Percentiles rank a stretch among this genome's conserved stretches.
phyloP scores from a whole-genome alignment of 768 basidiomycete species.

The Amanita rimosa region DNA sequence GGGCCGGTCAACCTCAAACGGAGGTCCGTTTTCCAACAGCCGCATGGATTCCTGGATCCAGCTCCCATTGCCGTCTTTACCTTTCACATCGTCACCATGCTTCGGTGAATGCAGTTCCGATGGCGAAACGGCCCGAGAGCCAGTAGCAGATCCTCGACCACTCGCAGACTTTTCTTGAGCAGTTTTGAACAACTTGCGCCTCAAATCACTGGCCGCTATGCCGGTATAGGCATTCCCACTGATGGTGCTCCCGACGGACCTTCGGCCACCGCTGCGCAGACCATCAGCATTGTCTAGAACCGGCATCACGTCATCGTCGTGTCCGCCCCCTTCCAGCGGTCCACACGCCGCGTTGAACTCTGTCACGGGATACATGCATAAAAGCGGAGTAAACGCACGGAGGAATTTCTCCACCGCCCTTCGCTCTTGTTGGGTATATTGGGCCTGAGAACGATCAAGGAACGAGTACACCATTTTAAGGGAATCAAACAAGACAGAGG shows the following conservation, averaged over 20 bases:
- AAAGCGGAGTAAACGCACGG: constrained; percentile 68
- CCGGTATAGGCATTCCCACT: constrained; percentile 27
- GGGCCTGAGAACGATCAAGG: constrained; percentile 75
- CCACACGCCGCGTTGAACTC: constrained; percentile 59
- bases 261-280: constrained; percentile 29
- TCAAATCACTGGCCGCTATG: constrained; percentile 53
- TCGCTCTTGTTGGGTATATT: constrained; percentile 68
- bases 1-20: constrained; percentile 30
- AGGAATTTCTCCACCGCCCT: constrained; percentile 79
- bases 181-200: constrained; percentile 73
- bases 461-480: constrained; percentile 87
- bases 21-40: constrained; percentile 12
- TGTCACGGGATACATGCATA: constrained; percentile 60
- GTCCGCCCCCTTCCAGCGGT: constrained; percentile 34
- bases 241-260: constrained; percentile 31
- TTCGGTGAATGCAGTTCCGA: constrained; percentile 22
- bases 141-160: constrained; percentile 21
- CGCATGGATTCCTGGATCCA: constrained; percentile 48
- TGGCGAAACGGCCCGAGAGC: constrained; percentile 32
- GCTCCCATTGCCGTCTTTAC: constrained; percentile 29
- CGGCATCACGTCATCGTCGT: constrained; percentile 27
- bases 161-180: constrained; percentile 44
- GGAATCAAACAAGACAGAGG: constrained; percentile 73
- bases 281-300: constrained; percentile 22
- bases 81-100: constrained; percentile 16